Conservation (phyloP, 2,329 filamentous ascomycete genomes). For the Alternaria angustiovoidea region DNA sequence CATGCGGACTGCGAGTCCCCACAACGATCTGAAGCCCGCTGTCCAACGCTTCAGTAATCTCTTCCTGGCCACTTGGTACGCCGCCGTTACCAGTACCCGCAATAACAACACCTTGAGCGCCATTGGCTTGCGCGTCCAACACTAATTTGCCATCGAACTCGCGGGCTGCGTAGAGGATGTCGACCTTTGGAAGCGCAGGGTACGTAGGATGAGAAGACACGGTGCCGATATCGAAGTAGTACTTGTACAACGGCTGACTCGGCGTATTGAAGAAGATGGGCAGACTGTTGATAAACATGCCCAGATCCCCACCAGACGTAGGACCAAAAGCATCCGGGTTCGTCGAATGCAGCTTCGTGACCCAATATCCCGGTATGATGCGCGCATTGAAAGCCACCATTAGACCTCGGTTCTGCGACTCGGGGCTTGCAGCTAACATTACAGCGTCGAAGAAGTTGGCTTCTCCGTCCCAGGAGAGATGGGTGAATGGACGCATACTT, state of each 20-base stretch:
- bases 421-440: slow-evolving; percentile 32
- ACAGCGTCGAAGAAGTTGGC: slow-evolving; percentile 42
- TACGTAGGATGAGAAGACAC: slow-evolving; percentile 26
- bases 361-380: slow-evolving; percentile 40
- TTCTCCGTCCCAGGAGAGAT: slow-evolving; percentile 37
- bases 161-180: slow-evolving; percentile 41
- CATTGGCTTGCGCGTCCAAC: slow-evolving; percentile 33
- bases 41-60: slow-evolving; percentile 30
- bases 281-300: slow-evolving; percentile 37
- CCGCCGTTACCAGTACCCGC: slow-evolving; percentile 40
- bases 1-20: slow-evolving; percentile 32
- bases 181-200: slow-evolving; percentile 37
- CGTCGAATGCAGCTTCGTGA: slow-evolving; percentile 35
- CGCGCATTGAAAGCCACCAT: slow-evolving; percentile 42
- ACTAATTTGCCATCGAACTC: slow-evolving; percentile 39
- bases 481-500: slow-evolving; percentile 37
- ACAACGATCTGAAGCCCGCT: slow-evolving; percentile 38
- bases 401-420: slow-evolving; percentile 30
- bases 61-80: slow-evolving; percentile 26
- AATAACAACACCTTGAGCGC: slow-evolving; percentile 36
- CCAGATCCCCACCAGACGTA: slow-evolving; percentile 33
- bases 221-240: slow-evolving; percentile 26
- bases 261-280: slow-evolving; percentile 39
- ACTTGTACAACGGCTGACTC: slow-evolving; percentile 31
- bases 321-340: slow-evolving; percentile 40